Base-by-base conservation (phyloP, 805 yeast species). In the Candida tallmaniae region DNA sequence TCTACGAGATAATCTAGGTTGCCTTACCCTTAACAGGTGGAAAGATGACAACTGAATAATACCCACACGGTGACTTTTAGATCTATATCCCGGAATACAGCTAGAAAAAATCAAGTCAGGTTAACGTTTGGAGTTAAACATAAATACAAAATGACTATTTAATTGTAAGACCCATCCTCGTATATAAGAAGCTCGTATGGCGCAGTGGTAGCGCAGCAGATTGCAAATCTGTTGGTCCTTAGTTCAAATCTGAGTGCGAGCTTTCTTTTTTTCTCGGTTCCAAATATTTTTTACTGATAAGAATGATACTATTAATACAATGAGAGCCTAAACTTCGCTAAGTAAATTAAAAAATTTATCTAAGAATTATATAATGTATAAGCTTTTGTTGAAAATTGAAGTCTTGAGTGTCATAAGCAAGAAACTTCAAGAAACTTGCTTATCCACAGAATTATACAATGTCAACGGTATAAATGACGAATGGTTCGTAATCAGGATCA, bases 141-240 rank as follows among this genome's bases (percentile, higher is more conserved):
- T n/a, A n/a, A n/a, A n/a, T n/a, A n/a, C n/a, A n/a, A n/a, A n/a
- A n/a, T n/a, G n/a, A n/a, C n/a, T n/a, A n/a, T n/a, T n/a, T n/a
- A n/a, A n/a, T n/a, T n/a, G n/a, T n/a, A n/a, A n/a, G 10, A 20
- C 23, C 23, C 9, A 7, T 7, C 23, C 7, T 7, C 23, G 23
- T 7, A 7, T 10, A 10, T 20, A 20, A 20, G 10, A 20, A 27
- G 57, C 56, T 54, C 51, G 80, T 74, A 72, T 84, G 89, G 95
- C 94, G 88, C 89, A 84, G 93, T 80, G 93, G 95, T 83, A 84
- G 90, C 89, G 94, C 93, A 83, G 88, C 85, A 81, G 95, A 85
- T 85, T 85, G 94, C 95, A 85, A 84, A 83, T 85, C 95, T 83
- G 84, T 80, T 83, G 94, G 95, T 85, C 93, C 88, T 81, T 78